Evolutionary conservation across 257 asterid genomes (phyloP).

Genomic region (Agastache rugosa): DNA sequence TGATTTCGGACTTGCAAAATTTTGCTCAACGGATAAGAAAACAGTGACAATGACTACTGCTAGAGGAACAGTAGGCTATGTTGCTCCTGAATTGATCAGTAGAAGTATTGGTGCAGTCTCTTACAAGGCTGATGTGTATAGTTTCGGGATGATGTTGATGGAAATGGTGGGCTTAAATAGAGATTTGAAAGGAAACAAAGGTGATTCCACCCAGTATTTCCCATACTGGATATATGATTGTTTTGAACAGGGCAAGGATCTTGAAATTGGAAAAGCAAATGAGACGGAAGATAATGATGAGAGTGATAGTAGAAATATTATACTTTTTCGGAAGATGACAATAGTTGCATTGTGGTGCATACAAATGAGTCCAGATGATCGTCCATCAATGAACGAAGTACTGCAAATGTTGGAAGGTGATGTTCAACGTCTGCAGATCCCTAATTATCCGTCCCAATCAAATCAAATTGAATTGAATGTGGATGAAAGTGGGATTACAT

Average conservation of each 20-base stretch:
- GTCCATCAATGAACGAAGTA: neutral
- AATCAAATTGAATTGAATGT: neutral
- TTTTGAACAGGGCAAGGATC: slow-evolving; percentile 29
- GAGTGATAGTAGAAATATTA: neutral
- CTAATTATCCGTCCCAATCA: neutral
- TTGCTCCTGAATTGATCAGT: slow-evolving; percentile 38
- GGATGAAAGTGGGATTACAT: neutral
- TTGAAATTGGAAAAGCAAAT: neutral
- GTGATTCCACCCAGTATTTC: neutral
- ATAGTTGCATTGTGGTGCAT: slow-evolving; percentile 6
- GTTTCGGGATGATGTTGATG: slow-evolving; percentile 40
- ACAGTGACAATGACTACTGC: slow-evolving; percentile 31
- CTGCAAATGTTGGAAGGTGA: slow-evolving; percentile 10
- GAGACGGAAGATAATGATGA: neutral
- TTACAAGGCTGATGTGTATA: slow-evolving; percentile 32
- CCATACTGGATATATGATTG: slow-evolving; percentile 29
- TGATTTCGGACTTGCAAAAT: slow-evolving; percentile 39
- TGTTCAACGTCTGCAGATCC: neutral
- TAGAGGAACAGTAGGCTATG: slow-evolving; percentile 41
- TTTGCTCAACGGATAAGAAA: slow-evolving; percentile 7
- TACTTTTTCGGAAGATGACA: slow-evolving; percentile 15
- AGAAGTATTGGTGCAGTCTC: slow-evolving; percentile 29
- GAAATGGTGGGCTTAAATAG: slow-evolving; percentile 31
- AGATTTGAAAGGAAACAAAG: slow-evolving; percentile 11
- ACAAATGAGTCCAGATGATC: neutral